Base-by-base conservation (phyloP, 1,284 basidiomycete species). In the Leccinum variabile region DNA sequence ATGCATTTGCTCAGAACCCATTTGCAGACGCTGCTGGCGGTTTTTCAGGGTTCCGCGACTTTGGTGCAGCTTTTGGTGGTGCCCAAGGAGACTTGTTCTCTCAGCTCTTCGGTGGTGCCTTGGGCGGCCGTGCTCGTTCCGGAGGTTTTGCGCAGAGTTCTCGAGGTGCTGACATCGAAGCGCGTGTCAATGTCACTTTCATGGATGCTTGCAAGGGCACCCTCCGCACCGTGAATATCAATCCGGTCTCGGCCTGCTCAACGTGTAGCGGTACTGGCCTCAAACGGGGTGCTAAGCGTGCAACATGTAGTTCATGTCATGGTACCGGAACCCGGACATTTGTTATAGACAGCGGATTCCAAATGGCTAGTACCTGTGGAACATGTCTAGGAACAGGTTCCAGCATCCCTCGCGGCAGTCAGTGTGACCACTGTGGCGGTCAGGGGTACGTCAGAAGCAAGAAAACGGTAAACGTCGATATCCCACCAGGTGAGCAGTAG, bases 141-240 rank as follows among this genome's bases (percentile, higher is more conserved):
- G 75, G 80, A 50, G 82, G 82, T 16, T 80, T 80, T 62, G 74
- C 80, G 13, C 84, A 86, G 63, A 80, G 80, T 58, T 74, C 82
- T 30, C 85, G 89, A 60, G 97, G 97, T 56, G 89, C 89, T 65
- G 93, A 98, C 74, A 82, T 99, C 60, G 93, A 98, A 75, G 83
- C 90, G 3, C 83, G 81, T 52, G 74, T 98, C 69, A 85, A 82
- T 59, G 81, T 99, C 65, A 85, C 83, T 54, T 99, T 99, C 79
- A 84, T 95, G 75, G 97, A 99, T 67, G 92, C 96, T 7, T 95
- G 94, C 80, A 94, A 92, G 76, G 97, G 97, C 61, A 83, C 91
- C n/a, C 85, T 82, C 57, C 87, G 89, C 63, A 90, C 85, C 55
- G 81, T 99, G 64, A 88, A 85, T 65, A 84, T 94, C 65, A 89